Evolutionary conservation across 176 grass and related monocot genomes (phyloP), one percentile per base, ranked within the genome.

Genomic region (Carex cristatella): DNA sequence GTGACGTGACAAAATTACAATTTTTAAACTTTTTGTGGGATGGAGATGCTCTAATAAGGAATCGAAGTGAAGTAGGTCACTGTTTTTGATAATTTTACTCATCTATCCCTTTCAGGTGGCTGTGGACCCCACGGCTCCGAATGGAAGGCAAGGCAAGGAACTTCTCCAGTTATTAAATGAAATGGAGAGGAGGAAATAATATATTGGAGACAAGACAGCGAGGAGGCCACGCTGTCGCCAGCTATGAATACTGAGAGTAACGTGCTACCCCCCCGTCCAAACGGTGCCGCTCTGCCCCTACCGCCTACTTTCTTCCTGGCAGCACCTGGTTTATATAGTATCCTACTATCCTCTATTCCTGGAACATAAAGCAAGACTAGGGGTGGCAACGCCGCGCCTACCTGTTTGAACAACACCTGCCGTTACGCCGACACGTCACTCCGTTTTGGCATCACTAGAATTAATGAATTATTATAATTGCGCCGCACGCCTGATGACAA

Each of bases 171-270:
- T 55, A 0, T 1, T 3, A 1, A 1, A 1, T 7, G 0, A 30
- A 76, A 55, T 53, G 46, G 72, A 54, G 72, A 54, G 10, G 10
- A 75, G 70, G 46, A 14, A 18, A 7, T 27, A 19, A 6, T 2
- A 23, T 23, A 23, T 6, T 6, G 15, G 14, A 51, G 77, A 56
- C 51, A 80, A 4, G 54, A 80, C 77, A 80, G 55, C 53, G 77
- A 80, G 77, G 77, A 61, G 57, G 79, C 78, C 78, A 80, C 78
- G 78, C 56, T 81, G 79, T 81, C 79, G 79, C 79, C 79, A 81
- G 79, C 79, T 23, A 42, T 55, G 48, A 55, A 0, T 4, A 5
- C 48, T 81, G 79, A 81, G 57, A 81, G 57, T 32, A 81, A 81
- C 79, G 79, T 81, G 79, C 79, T 80, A 80, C 56, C 23, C 23